Evolutionary conservation across 2,329 filamentous ascomycete genomes (phyloP), one percentile per base, ranked within the genome.

Genomic region (Arachnomyces sp.): DNA sequence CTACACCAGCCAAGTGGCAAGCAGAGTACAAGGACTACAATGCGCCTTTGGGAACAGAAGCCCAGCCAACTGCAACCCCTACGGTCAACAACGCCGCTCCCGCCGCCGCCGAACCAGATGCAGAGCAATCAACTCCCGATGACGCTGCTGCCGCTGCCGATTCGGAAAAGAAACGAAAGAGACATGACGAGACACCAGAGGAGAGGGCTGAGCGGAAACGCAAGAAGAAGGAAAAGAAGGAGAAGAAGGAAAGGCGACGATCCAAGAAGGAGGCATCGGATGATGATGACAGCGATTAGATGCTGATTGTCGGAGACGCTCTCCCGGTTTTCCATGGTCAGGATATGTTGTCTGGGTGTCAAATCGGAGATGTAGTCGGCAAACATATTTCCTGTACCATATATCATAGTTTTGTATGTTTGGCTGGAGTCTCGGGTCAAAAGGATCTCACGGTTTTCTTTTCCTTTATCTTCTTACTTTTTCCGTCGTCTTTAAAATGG

Each of bases 1-100:
- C 81, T 49, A 98, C 92, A 4, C 92, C 92, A 17, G 80, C 88
- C 55, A 86, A 92, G 68, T 98, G 92, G 92, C 88, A 84, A 53
- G 69, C 77, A 29, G 84, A 85, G 51, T 98, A 98, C 76, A 90
- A 88, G 68, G 92, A 96, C 71, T 94, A 81, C 71, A 81, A 76
- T 57, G 74, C 76, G 31, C 70, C 74, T 12, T 63, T 68, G 38
- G 63, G 54, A 48, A 64, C 46, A 44, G 67, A 65, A 35, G 65
- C 57, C 29, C 51, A 61, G 34, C 61, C 65, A 14, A 63, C 70
- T 9, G 57, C 64, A 9, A 64, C 67, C 6, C 52, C 57, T 12
- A 59, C 60, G 44, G 55, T 64, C 28, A 61, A 68, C 17, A 48
- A 54, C 6, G 49, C 56, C 16, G 43, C 48, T 28, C 47, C 57